Evolutionary conservation across 371 early-diverging fungal species (phyloP).

Genomic region (Mucor circinelloides): DNA sequence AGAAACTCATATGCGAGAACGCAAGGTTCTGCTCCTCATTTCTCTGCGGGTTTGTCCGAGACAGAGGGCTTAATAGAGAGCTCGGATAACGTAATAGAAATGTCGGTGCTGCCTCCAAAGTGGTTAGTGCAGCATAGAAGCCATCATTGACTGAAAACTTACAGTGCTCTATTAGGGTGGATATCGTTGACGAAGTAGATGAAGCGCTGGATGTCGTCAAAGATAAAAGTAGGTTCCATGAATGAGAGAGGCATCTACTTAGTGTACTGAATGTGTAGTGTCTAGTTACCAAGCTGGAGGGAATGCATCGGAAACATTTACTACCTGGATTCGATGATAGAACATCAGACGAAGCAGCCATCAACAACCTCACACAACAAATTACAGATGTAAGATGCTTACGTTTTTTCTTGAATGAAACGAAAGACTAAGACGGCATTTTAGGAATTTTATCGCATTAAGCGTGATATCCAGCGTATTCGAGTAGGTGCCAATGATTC

Average conservation of each 20-base stretch:
- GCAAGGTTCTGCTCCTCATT: slow-evolving; percentile 42
- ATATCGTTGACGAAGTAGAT: slow-evolving; percentile 84
- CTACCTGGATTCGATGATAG: slow-evolving; percentile 95
- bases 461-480: slow-evolving; percentile 80
- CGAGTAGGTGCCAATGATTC: slow-evolving; percentile 52
- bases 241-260: background rate
- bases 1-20: slow-evolving; percentile 87
- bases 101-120: slow-evolving; percentile 83
- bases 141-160: background rate
- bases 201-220: slow-evolving; percentile 59
- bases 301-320: slow-evolving; percentile 87
- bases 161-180: slow-evolving; percentile 63
- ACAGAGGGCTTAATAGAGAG: slow-evolving; percentile 69
- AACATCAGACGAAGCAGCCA: slow-evolving; percentile 80
- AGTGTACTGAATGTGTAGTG: background rate
- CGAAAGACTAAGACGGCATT: background rate
- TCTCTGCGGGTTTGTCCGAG: slow-evolving; percentile 52
- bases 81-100: slow-evolving; percentile 66
- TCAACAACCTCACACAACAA: slow-evolving; percentile 77
- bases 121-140: slow-evolving; percentile 54
- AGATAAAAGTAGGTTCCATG: slow-evolving; percentile 58
- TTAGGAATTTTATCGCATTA: slow-evolving; percentile 85
- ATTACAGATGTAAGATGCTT: slow-evolving; percentile 74
- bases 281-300: slow-evolving; percentile 80
- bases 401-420: background rate